Conservation (phyloP, 495 filamentous ascomycete genomes). For the Xylaria grammica region DNA sequence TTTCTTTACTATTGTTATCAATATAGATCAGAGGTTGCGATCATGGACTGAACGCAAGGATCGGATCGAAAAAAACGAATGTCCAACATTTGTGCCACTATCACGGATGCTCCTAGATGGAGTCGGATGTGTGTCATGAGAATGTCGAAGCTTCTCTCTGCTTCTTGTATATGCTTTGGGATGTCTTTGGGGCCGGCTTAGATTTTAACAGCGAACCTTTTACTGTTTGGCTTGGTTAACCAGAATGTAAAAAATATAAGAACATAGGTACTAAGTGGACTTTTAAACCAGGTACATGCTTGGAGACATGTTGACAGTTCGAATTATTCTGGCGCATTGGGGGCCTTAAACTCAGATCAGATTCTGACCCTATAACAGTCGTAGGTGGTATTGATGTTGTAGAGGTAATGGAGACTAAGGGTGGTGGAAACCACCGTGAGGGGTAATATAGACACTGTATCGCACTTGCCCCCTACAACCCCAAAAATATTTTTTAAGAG, state of each 20-base stretch:
- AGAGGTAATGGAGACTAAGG: too few relatives aligned
- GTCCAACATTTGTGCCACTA: neutral
- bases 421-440: too few relatives aligned
- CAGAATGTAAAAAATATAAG: neutral
- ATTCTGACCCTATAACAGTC: too few relatives aligned
- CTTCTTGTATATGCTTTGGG: constrained; percentile 14
- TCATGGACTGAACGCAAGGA: constrained; percentile 21
- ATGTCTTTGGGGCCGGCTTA: neutral
- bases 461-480: too few relatives aligned
- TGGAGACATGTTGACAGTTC: too few relatives aligned
- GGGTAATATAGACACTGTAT: too few relatives aligned
- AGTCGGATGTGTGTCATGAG: constrained; percentile 3
- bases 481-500: too few relatives aligned
- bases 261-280: neutral
- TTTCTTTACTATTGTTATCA: neutral
- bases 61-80: constrained; percentile 14
- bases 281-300: too few relatives aligned
- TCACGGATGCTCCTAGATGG: constrained; percentile 1
- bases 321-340: too few relatives aligned
- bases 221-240: neutral
- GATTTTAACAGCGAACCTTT: constrained; percentile 5
- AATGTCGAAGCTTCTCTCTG: neutral
- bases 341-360: too few relatives aligned
- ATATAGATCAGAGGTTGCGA: constrained; percentile 20
- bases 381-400: too few relatives aligned